Evolutionary conservation across 805 yeast genomes (phyloP).

Genomic region (Barnettozyma pratensis): DNA sequence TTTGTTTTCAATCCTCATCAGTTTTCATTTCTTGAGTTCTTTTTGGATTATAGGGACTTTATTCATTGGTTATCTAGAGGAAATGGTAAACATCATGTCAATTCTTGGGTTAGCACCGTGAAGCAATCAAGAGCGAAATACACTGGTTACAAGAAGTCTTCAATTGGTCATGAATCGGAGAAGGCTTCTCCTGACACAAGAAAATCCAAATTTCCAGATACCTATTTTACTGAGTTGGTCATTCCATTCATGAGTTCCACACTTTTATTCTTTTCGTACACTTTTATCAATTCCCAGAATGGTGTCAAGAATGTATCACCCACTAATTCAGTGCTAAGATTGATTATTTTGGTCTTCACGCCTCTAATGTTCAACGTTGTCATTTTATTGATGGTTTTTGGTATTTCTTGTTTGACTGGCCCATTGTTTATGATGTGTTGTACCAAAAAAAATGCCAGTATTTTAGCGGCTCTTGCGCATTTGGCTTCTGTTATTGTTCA

Average conservation of each 20-base stretch:
- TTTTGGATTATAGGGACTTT: conserved; percentile 58
- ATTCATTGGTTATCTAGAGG: conserved; percentile 81
- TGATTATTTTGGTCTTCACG: conserved; percentile 44
- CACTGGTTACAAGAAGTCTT: conserved; percentile 83
- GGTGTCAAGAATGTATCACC: conserved; percentile 57
- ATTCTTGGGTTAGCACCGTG: conserved; percentile 77
- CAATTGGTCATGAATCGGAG: conserved; percentile 63
- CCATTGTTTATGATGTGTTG: conserved; percentile 40
- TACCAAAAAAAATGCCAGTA: conserved; percentile 40
- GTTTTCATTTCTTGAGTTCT: conserved; percentile 62
- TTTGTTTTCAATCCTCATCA: conserved; percentile 76
- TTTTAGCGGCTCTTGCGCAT: conserved; percentile 55
- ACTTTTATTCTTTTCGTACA: conserved; percentile 65
- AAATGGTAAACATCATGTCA: conserved; percentile 55
- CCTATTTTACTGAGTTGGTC: conserved; percentile 74
- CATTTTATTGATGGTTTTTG: conserved; percentile 31
- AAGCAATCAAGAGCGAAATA: conserved; percentile 79
- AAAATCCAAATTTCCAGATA: conserved; percentile 73
- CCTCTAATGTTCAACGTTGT: conserved; percentile 41
- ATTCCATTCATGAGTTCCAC: conserved; percentile 68
- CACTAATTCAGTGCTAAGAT: conserved; percentile 56
- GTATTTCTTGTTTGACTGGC: conserved; percentile 43
- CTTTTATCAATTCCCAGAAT: conserved; percentile 80
- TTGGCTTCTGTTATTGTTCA: conserved; percentile 47
- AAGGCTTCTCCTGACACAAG: conserved; percentile 53